A percentile compares a stretch with the other conserved stretches of the same genome.
Conservation (phyloP, 345 rosid genomes). For the Salix udensis region DNA sequence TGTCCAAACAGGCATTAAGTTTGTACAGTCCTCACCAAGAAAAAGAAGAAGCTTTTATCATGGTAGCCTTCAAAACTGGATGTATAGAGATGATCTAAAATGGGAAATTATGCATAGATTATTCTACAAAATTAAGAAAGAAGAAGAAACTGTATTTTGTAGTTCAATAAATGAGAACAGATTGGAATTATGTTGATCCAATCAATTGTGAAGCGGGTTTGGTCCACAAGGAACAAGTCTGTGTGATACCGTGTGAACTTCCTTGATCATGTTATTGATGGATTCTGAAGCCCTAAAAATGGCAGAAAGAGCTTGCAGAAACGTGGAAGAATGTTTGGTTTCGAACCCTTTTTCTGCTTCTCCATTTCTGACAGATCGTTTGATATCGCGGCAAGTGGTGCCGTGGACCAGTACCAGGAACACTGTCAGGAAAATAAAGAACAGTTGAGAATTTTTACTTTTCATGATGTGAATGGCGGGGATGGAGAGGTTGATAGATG, state of each 20-base stretch:
- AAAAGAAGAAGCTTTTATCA: no score
- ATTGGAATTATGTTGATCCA: background rate
- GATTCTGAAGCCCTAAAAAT: slow-evolving; percentile 15
- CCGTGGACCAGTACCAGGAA: slow-evolving; percentile 21
- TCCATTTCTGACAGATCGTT: background rate
- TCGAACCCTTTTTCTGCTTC: slow-evolving; percentile 1
- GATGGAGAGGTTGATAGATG: background rate
- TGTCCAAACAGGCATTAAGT: background rate
- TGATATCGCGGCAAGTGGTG: slow-evolving; percentile 18
- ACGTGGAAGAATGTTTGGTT: slow-evolving; percentile 24
- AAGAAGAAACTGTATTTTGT: no score
- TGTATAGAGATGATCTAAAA: background rate
- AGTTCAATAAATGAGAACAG: background rate
- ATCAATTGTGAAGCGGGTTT: slow-evolving; percentile 47
- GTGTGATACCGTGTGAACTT: slow-evolving; percentile 26
- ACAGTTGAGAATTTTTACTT: slow-evolving; percentile 7
- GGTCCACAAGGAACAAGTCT: slow-evolving; percentile 41
- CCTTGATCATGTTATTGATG: background rate
- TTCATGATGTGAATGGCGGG: slow-evolving; percentile 10
- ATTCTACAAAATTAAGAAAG: background rate
- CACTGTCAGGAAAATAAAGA: slow-evolving; percentile 12
- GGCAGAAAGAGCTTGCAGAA: slow-evolving; percentile 20
- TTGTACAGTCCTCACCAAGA: no score
- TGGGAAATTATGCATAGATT: background rate
- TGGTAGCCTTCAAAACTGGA: background rate